These are phyloP conservation scores for Irpex lacteus DNA, from an alignment of 1,284 basidiomycete species.

Conservation along the genomic window DNA sequence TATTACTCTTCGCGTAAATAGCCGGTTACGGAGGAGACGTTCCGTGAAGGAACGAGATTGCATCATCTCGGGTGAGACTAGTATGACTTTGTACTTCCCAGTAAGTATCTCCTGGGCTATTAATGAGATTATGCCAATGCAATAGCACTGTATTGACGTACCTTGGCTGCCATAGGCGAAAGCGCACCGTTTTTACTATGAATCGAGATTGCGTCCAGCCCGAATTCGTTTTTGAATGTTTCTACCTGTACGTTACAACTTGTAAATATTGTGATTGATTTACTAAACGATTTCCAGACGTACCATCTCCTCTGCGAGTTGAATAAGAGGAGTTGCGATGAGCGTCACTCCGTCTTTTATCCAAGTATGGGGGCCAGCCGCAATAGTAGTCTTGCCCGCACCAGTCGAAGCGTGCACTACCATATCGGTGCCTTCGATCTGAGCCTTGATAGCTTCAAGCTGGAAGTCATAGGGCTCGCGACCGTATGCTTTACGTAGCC, in stretches of 20 bases:
- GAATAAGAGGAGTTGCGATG: conserved; percentile 35
- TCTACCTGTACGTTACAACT: conserved; percentile 25
- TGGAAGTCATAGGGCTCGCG: conserved; percentile 7
- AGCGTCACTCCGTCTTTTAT: conserved; percentile 25
- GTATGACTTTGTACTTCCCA: conserved; percentile 19
- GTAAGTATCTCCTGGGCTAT: conserved; percentile 26
- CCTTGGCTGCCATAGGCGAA: conserved; percentile 20
- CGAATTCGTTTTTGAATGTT: background rate
- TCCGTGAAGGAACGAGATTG: background rate
- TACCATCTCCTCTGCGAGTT: conserved; percentile 38
- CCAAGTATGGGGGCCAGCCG: conserved; percentile 31
- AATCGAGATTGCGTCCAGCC: conserved; percentile 29
- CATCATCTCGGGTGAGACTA: background rate
- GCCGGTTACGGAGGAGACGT: background rate
- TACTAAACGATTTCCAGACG: conserved; percentile 1
- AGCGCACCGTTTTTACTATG: conserved; percentile 32
- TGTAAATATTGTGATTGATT: conserved; percentile 5
- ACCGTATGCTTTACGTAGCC: no score
- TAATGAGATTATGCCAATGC: conserved; percentile 1
- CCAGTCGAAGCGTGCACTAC: conserved; percentile 36
- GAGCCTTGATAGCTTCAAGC: conserved; percentile 19
- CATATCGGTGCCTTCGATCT: conserved; percentile 25
- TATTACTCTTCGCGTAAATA: background rate
- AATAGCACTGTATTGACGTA: conserved; percentile 4
- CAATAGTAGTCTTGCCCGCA: conserved; percentile 31